Evolutionary conservation across 352 stramenopile species (phyloP), one percentile per base, ranked within the genome.

Genomic region (Phytophthora citrophthora): DNA sequence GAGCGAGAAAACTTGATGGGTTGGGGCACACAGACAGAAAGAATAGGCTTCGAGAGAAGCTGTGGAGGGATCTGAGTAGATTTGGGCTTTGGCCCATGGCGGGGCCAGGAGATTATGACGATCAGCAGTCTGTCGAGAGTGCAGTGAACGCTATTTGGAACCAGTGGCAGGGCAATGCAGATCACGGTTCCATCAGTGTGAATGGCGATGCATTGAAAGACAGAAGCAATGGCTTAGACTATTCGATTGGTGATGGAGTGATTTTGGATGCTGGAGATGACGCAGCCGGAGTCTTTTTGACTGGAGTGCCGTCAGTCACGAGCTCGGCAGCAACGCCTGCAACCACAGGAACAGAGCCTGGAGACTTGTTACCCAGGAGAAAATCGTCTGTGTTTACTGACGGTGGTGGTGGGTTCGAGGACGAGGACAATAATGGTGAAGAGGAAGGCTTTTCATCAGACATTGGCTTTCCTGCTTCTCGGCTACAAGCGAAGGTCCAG

Each of bases 71-170:
- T 56, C 51, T 93, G 9, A 68, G 74, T 34, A 54, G 64, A 0
- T 91, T 85, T 31, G 83, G 83, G 0, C 48, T 93, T 16, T 91
- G 81, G 83, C 75, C 80, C 4, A 65, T 65, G 58, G 46, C n/a
- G 45, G 46, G 41, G 16, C 52, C 49, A 8, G 39, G 34, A 16
- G 72, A 75, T 44, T 9, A 34, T 3, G 50, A 73, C 48, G 64
- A 66, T 6, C 34, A 61, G 7, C 66, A 62, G 11, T 74, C 74
- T 0, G 62, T 90, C 18, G 74, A 90, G 31, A 71, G 55, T 10
- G 55, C 81, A 0, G 77, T 86, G 26, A 76, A 90, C 20, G 62
- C 77, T 10, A 92, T 90, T 69, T 78, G 85, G 68, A 76, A 46
- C 5, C 79, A 92, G 50, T 86, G 73, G 77, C 68, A 79, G 11